Conservation (phyloP, 192 early-diverging fungal genomes). For the Cladochytrium replicatum region DNA sequence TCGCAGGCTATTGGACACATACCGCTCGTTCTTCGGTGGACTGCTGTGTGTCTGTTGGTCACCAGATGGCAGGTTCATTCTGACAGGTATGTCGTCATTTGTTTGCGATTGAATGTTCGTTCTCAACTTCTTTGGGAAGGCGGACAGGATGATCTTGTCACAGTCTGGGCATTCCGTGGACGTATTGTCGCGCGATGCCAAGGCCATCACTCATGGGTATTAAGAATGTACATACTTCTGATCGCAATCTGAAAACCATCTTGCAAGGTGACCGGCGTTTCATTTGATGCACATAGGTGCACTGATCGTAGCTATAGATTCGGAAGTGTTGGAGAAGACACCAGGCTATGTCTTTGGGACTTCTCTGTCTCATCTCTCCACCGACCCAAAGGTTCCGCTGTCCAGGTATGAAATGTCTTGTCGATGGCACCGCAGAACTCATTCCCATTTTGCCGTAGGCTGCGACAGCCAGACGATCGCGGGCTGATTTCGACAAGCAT, state of each 20-base stretch:
- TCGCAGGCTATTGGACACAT: conserved; percentile 60
- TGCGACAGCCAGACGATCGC: no score
- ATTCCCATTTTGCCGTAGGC: no score
- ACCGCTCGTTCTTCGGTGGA: conserved; percentile 75
- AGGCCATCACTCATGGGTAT: conserved; percentile 85
- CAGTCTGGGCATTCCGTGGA: conserved; percentile 76
- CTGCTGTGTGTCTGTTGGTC: conserved; percentile 83
- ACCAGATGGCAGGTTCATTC: conserved; percentile 66
- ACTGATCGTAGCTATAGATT: conserved; percentile 75
- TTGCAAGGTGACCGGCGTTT: conserved; percentile 45
- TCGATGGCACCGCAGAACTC: neutral
- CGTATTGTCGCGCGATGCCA: conserved; percentile 77
- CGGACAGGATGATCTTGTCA: conserved; percentile 87
- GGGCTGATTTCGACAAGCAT: no score
- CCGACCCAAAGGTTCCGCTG: conserved; percentile 48
- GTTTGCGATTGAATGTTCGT: neutral
- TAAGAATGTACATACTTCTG: neutral
- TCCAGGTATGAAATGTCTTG: conserved; percentile 4
- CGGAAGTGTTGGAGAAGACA: conserved; percentile 85
- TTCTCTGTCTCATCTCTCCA: conserved; percentile 71
- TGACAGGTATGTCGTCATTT: conserved; percentile 22
- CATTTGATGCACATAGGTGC: conserved; percentile 75
- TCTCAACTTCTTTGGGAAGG: conserved; percentile 28
- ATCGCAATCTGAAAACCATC: neutral
- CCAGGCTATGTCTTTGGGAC: conserved; percentile 84